These are phyloP conservation scores for Elongisporangium undulatum DNA, from an alignment of 352 stramenopile species.

Conservation along the genomic window DNA sequence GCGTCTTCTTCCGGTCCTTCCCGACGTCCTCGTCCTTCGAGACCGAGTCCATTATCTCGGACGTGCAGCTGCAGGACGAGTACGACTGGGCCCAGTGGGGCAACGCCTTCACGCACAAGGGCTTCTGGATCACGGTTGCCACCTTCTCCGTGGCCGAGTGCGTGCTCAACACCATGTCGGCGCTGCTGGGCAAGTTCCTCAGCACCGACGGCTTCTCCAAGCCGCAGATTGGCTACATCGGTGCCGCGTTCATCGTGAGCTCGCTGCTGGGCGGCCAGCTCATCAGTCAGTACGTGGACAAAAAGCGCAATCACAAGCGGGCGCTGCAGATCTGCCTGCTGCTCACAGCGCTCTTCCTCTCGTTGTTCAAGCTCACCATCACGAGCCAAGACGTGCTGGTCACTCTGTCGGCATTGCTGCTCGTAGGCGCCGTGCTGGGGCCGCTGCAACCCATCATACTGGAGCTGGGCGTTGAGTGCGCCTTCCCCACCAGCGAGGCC, in stretches of 20 bases:
- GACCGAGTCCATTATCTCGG: conserved; percentile 39
- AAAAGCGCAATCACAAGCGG: conserved; percentile 48
- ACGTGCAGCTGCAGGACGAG: conserved; percentile 56
- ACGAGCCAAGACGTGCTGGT: conserved; percentile 24
- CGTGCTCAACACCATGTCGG: conserved; percentile 66
- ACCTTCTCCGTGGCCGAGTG: conserved; percentile 68
- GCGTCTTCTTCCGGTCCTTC: conserved; percentile 41
- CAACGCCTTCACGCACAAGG: conserved; percentile 50
- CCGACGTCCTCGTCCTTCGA: conserved; percentile 16
- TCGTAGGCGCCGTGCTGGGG: conserved; percentile 46
- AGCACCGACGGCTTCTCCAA: conserved; percentile 58
- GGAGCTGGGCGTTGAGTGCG: conserved; percentile 67
- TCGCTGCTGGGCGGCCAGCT: conserved; percentile 63
- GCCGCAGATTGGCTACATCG: conserved; percentile 55
- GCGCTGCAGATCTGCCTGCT: conserved; percentile 53
- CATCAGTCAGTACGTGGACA: conserved; percentile 64
- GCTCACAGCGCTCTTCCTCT: conserved; percentile 34
- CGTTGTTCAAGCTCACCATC: conserved; percentile 41
- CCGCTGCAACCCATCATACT: conserved; percentile 67
- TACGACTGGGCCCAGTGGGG: conserved; percentile 75
- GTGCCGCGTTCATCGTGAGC: conserved; percentile 65
- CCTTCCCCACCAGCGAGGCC: conserved; percentile 69
- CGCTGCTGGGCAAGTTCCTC: conserved; percentile 66
- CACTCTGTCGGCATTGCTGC: conserved; percentile 41
- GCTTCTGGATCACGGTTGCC: conserved; percentile 59